phyloP scores from a whole-genome alignment of 139 green algal species.

The Zygnema cylindricum region DNA sequence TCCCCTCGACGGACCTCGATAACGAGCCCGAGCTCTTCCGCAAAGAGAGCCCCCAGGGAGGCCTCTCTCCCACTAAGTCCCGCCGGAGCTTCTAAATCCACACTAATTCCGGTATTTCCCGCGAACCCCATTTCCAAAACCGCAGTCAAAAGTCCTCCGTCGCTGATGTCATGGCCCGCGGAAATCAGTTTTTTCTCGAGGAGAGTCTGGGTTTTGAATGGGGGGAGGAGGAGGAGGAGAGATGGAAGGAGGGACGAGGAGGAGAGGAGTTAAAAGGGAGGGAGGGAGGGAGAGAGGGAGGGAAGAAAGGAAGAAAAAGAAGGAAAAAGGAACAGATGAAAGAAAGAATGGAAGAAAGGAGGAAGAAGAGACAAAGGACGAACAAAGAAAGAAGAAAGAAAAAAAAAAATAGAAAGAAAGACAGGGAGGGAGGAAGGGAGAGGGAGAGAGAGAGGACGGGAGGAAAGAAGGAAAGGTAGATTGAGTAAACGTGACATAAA shows the following conservation, averaged over 20 bases:
- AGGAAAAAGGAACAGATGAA: background rate
- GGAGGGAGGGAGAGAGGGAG: conserved; percentile 14
- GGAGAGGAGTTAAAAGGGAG: conserved; percentile 24
- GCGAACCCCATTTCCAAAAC: conserved; percentile 92
- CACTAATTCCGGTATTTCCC: conserved; percentile 77
- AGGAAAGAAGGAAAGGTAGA: background rate
- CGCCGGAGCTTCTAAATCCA: conserved; percentile 70
- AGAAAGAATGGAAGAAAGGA: background rate
- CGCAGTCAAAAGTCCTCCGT: conserved; percentile 85
- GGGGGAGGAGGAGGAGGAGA: background rate
- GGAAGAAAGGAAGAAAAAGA: background rate
- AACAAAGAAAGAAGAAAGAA: background rate
- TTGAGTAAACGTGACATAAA: background rate
- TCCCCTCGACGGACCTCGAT: no score
- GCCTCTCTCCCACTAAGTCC: conserved; percentile 22
- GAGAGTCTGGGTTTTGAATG: conserved; percentile 57
- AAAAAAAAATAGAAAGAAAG: background rate
- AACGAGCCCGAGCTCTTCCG: conserved; percentile 95
- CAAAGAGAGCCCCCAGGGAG: conserved; percentile 79
- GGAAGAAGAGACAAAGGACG: background rate
- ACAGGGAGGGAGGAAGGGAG: background rate
- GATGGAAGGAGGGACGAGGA: background rate
- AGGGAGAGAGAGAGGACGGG: background rate
- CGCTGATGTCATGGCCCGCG: conserved; percentile 93
- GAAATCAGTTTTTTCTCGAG: conserved; percentile 74